These are phyloP conservation scores for Erodium trifolium DNA, from an alignment of 441 rosid genomes.

Conservation along the genomic window DNA sequence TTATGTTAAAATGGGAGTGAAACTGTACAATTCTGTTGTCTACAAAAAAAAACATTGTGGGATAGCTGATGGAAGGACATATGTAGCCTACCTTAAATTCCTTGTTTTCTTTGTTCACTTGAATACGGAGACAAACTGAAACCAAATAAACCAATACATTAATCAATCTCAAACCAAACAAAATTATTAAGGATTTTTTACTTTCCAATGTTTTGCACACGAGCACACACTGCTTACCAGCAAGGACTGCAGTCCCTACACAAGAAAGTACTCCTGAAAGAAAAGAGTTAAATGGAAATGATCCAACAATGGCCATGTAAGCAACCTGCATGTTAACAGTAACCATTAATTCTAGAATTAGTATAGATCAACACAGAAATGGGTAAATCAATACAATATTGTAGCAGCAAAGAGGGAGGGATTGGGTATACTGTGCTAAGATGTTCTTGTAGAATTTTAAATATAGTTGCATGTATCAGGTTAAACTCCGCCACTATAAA, in stretches of 20 bases:
- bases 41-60: neutral
- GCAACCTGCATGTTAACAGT: slow-evolving; percentile 43
- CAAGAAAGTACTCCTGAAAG: slow-evolving; percentile 92
- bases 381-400: neutral
- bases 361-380: neutral
- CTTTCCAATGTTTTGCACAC: neutral
- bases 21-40: neutral
- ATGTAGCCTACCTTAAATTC: slow-evolving; percentile 66
- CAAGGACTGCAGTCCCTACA: slow-evolving; percentile 87
- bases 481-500: no score
- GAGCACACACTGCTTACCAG: slow-evolving; percentile 43
- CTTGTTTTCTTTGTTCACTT: slow-evolving; percentile 96
- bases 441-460: neutral
- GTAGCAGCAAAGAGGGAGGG: neutral
- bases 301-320: slow-evolving; percentile 90
- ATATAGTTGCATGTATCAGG: no score
- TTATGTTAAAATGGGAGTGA: neutral
- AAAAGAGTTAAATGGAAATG: slow-evolving; percentile 93
- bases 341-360: neutral
- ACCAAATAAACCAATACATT: slow-evolving; percentile 9
- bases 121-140: slow-evolving; percentile 90
- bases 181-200: neutral
- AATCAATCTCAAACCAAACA: slow-evolving; percentile 13
- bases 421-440: neutral
- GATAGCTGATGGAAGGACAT: neutral